Base-by-base conservation (phyloP, 2,329 filamentous ascomycete species). In the Fusarium mundagurra region DNA sequence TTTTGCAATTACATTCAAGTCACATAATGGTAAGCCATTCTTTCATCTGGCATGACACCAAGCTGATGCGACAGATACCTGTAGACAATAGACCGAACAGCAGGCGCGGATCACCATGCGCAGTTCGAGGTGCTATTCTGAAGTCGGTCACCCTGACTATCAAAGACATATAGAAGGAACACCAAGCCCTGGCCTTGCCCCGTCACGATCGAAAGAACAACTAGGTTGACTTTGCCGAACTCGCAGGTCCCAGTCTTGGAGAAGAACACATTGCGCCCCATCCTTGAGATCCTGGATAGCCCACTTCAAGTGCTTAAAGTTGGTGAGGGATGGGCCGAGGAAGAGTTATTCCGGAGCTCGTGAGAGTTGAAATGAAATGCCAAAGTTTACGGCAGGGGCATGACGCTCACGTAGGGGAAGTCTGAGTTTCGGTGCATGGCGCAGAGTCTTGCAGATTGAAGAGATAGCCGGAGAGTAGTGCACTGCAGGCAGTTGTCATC, bases 111-210 rank as follows among this genome's bases (percentile, higher is more conserved):
- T 3, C 38, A 6, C 7, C 38, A 14, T 39, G n/a, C 20, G 6
- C 20, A 17, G 27, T 5, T 20, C 3, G 7, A 4, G 14, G 9
- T 8, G 4, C 20, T n/a, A 14, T 1, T 31, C 10, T 4, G 11
- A 4, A 18, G 7, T 50, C 7, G 29, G 8, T 2, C 14, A 31
- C 7, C 4, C 20, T 22, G 3, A 17, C 9, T 5, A 18, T n/a
- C n/a, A 14, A 31, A 1, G 14, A 17, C 3, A 4, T 50, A 2
- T 3, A 31, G 47, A 3, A n/a, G 1, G 9, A n/a, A 12, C 10
- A n/a, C 0, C 10, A 17, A 17, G 2, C 2, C 8, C 6, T 11
- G 0, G 17, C 1, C 1, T 8, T 17, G 0, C 13, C 3, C 22
- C 4, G 3, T 8, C 16, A 18, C 13, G 22, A 18, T 13, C 3